Percentiles rank a stretch among this genome's conserved stretches.
Evolutionary conservation across 345 rosid genomes (phyloP).

Genomic region (Mallotus nudiflorus): DNA sequence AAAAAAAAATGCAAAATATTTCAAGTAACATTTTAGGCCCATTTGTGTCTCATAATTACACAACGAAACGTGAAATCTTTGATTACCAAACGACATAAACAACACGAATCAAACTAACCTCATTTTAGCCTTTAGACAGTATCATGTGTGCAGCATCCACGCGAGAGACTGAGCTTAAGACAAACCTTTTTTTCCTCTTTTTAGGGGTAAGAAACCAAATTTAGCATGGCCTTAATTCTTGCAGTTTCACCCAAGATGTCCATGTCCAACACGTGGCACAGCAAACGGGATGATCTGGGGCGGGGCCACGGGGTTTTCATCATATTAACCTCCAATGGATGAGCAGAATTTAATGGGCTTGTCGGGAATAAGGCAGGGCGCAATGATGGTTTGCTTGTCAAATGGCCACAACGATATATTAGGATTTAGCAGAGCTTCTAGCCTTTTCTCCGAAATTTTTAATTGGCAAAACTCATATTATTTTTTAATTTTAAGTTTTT

Average conservation of each 20-base stretch:
- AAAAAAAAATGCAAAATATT: not conserved
- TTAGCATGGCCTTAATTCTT: too few species aligned
- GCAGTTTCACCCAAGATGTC: too few species aligned
- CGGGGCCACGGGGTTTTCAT: not conserved
- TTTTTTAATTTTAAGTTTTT: too few species aligned
- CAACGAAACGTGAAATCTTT: constrained; percentile 17
- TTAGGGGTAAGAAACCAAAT: too few species aligned
- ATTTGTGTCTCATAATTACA: not conserved
- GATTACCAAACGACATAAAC: constrained; percentile 2
- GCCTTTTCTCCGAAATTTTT: too few species aligned
- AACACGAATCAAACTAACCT: not conserved
- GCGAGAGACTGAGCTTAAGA: too few species aligned
- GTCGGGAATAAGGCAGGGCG: constrained; percentile 17
- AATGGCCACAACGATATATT: not conserved
- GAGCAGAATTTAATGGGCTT: not conserved
- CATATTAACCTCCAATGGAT: not conserved
- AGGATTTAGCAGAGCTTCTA: too few species aligned
- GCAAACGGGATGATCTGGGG: too few species aligned
- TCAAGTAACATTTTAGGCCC: not conserved
- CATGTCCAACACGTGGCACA: too few species aligned
- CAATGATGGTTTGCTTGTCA: not conserved
- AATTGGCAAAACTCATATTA: too few species aligned
- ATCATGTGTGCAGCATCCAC: constrained; percentile 14
- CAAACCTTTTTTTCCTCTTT: too few species aligned
- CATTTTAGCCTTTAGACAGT: constrained; percentile 5